Evolutionary conservation across 2,329 filamentous ascomycete species (phyloP).

Genomic region (Hypoxylon sp.): DNA sequence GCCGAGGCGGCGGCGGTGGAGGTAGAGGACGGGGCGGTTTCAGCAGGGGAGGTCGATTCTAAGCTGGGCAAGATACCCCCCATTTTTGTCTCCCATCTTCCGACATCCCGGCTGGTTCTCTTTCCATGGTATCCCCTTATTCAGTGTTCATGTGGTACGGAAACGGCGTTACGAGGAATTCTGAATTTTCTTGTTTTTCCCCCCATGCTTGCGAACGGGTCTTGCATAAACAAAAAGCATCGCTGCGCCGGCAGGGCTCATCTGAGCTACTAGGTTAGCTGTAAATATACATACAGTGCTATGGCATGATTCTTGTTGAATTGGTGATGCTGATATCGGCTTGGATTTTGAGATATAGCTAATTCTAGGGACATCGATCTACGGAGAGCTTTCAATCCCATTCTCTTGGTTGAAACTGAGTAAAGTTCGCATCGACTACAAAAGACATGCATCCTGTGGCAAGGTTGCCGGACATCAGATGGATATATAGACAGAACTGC

Average conservation of each 20-base stretch:
- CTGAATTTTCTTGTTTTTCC: slow-evolving; percentile 13
- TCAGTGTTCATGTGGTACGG: slow-evolving; percentile 44
- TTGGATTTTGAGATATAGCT: not conserved
- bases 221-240: slow-evolving; percentile 10
- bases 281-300: slow-evolving; percentile 12
- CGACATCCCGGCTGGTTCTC: not conserved
- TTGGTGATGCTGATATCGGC: not conserved
- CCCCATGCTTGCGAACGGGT: not conserved
- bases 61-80: slow-evolving; percentile 24
- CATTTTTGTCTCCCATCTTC: slow-evolving; percentile 15
- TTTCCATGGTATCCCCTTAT: slow-evolving; percentile 7
- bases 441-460: not conserved
- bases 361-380: not conserved
- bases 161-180: slow-evolving; percentile 47
- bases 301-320: slow-evolving; percentile 1
- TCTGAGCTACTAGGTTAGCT: not conserved
- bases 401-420: not conserved
- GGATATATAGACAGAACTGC: not conserved
- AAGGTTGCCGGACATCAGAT: no score
- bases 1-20: slow-evolving; percentile 56
- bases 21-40: slow-evolving; percentile 52
- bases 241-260: not conserved
- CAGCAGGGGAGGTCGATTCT: slow-evolving; percentile 46
- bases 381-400: not conserved
- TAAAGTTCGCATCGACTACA: not conserved